Evolutionary conservation across 1,284 basidiomycete species (phyloP), one percentile per base, ranked within the genome.

Genomic region (Apiotrichum montevideense): DNA sequence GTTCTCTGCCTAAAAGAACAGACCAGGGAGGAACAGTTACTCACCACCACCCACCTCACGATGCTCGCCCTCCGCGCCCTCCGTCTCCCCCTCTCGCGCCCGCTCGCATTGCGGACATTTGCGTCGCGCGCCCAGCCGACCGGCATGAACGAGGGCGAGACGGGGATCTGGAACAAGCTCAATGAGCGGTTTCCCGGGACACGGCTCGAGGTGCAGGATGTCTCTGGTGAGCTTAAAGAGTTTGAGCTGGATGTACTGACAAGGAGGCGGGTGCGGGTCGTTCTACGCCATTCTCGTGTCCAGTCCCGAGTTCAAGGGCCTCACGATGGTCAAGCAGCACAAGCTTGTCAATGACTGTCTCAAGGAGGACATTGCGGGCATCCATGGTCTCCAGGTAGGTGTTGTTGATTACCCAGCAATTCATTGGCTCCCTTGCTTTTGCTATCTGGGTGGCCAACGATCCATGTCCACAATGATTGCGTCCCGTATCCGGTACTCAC

Each of bases 271-370:
- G 21, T 21, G 21, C 71, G 96, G 95, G 10, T 84, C 87, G 3
- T 99, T 98, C 78, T 99, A 96, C 71, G 89, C 92, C 42, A 96
- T 99, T 63, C 82, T 85, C 41, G 88, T 99, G 60, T 84, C 87
- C 3, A 92, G 90, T 57, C 78, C 85, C 15, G 82, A 82, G 2
- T 98, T 99, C 82, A 86, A 87, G 63, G 95, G 88, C 13, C 75
- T 98, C 39, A 77, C 88, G 0, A 88, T 85, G 39, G 84, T 98
- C 62, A 96, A 97, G 79, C 95, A 98, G 74, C 95, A 99, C 77
- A 84, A 86, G 62, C 79, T 98, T 46, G 92, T 99, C 52, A 96
- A 90, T 35, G 82, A 89, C 62, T 82, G 84, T 21, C 78, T 99
- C 63, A 94, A 95, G 77, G 80, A 88, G 66, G 93, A 97, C 72